These are phyloP conservation scores for Flaveria robusta DNA, from an alignment of 129 eudicot genomes.

Conservation along the genomic window DNA sequence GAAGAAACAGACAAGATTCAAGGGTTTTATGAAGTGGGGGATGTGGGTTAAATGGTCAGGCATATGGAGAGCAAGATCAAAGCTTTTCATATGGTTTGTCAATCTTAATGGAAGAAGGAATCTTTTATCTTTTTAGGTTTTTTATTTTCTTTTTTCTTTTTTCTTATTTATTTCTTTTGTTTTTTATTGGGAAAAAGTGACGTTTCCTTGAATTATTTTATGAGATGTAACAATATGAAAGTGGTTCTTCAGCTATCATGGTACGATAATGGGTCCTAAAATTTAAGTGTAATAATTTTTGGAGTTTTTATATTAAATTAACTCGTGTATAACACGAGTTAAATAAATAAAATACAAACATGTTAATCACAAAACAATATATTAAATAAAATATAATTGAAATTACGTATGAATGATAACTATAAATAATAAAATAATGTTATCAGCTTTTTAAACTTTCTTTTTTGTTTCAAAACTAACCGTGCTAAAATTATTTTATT, in stretches of 20 bases:
- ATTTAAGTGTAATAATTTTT: not conserved
- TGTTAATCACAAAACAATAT: too few species aligned
- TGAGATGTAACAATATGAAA: constrained; percentile 25
- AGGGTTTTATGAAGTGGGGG: constrained; percentile 2
- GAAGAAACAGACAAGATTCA: constrained; percentile 20
- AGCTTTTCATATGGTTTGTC: constrained; percentile 20
- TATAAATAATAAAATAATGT: too few species aligned
- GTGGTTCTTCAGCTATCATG: constrained; percentile 19
- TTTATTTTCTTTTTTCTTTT: not conserved
- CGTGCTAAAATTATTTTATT: too few species aligned
- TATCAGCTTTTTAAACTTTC: too few species aligned
- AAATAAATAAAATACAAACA: too few species aligned
- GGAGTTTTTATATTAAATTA: not conserved
- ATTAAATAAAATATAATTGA: too few species aligned
- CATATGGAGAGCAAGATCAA: constrained; percentile 32
- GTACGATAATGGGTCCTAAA: constrained; percentile 25
- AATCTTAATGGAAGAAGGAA: constrained; percentile 24
- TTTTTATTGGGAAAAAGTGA: constrained; percentile 15
- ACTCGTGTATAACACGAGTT: not conserved
- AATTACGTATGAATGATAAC: too few species aligned
- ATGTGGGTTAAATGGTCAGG: constrained; percentile 30
- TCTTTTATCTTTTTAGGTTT: constrained; percentile 18
- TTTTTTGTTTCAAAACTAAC: too few species aligned
- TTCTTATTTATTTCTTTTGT: not conserved
- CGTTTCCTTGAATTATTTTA: constrained; percentile 10